Evolutionary conservation across 331 rosid species (phyloP), one percentile per base, ranked within the genome.

Genomic region (Acacia concinna): DNA sequence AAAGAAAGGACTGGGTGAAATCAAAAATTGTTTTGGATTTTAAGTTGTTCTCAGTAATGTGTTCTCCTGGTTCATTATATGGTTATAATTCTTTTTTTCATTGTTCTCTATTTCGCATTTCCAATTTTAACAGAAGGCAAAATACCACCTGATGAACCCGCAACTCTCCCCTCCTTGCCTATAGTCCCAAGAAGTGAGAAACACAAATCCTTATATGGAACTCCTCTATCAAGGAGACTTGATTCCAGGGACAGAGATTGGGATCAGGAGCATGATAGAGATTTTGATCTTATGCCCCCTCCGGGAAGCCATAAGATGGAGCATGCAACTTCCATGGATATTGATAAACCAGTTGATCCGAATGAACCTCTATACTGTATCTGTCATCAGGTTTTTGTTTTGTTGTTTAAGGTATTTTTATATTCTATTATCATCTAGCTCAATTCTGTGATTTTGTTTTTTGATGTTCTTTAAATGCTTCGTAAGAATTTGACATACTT

Each of bases 281-380:
- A 95, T 88, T 91, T 95, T 68, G 96, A 95, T 87, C 90, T 93
- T 77, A 95, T 95, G 98, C 97, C 99, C 71, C 97, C 98, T 37
- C 98, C 97, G 72, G 98, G 99, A 86, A 85, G 93, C 87, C 91
- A 91, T 68, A 95, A 79, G 84, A 92, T 89, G 89, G 98, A 95
- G 0, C 91, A 84, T 86, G 82, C 78, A 40, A 56, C 82, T 47
- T 87, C 98, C 38, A 82, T 91, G 93, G 99, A 93, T 83, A 75
- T 90, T 71, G 98, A 91, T 77, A 94, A 91, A 72, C 92, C 94
- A 71, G 91, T 95, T 77, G 99, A 93, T 88, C 98, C 98, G 18
- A 93, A 95, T 62, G 98, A 93, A 85, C 98, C 97, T 78, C 91
- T 96, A 68, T 95, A 93, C 85, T 95, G 99, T 71, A 90, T 95